Evolutionary conservation across 331 rosid species (phyloP), one percentile per base, ranked within the genome.

Genomic region (Phaseolus coccineus): DNA sequence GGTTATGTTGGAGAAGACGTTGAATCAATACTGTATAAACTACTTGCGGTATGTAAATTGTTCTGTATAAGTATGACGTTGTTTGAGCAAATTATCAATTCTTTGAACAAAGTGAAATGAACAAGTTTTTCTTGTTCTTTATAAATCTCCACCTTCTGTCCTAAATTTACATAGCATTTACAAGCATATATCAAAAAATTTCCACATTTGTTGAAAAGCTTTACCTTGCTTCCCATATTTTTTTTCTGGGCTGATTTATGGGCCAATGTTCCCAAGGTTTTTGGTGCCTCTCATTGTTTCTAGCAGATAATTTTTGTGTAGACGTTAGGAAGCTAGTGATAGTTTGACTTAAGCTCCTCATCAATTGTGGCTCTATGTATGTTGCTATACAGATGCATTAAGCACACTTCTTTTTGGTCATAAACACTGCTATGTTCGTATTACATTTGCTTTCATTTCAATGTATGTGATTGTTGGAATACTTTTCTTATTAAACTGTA

Each of bases 1-100:
- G 96, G 91, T 61, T 89, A 90, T 82, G 94, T 93, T 77, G 94
- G 93, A 84, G 93, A 91, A 85, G 92, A 88, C 80, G 91, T 93
- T 1, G 86, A 87, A 78, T 86, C 94, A 63, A 89, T 89, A 82
- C 89, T 91, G 81, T 87, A 89, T 68, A 91, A 91, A 80, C 78
- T 83, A 78, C 90, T 93, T 61, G 88, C 85, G 90, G 90, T 89
- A 85, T 62, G 90, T 69, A 35, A 74, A 15, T 25, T 35, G 8
- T 84, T 77, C 74, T 68, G 51, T 61, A 22, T 40, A 46, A 33
- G 53, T 65, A 11, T 58, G 9, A 66, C 39, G 56, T 63, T 71
- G 56, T 67, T 71, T 61, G 63, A 56, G 12, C 31, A 46, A 46
- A 46, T 46, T 46, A 46, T 46, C 51, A 46, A 46, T 50, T 50